phyloP scores from a whole-genome alignment of 2,329 filamentous ascomycete species.

The Fusarium compactum region DNA sequence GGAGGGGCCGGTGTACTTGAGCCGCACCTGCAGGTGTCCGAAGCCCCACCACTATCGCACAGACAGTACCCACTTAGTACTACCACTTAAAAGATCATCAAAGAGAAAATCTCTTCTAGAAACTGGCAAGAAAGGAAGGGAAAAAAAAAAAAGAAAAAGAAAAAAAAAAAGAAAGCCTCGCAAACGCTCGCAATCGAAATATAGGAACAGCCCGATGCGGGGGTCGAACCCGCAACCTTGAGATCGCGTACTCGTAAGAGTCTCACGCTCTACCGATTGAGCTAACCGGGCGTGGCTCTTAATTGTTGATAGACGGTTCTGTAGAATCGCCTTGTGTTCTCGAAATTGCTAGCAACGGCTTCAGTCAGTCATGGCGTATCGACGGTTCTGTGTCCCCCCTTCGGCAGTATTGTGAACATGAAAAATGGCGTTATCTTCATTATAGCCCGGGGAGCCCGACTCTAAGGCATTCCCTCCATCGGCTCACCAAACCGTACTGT shows the following conservation, averaged over 20 bases:
- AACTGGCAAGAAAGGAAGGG: not conserved
- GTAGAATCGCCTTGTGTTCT: not conserved
- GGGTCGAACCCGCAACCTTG: constrained; percentile 68
- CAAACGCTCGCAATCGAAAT: constrained; percentile 31
- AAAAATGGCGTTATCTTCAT: constrained; percentile 35
- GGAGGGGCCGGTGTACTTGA: constrained; percentile 26
- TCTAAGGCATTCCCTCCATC: constrained; percentile 13
- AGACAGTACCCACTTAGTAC: constrained; percentile 1
- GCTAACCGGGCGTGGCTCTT: constrained; percentile 30
- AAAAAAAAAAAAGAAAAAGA: too few relatives aligned
- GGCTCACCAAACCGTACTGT: constrained; percentile 35
- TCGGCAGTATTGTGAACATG: not conserved
- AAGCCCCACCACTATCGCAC: constrained; percentile 12
- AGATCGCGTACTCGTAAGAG: constrained; percentile 63
- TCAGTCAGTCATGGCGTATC: not conserved
- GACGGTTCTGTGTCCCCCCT: not conserved
- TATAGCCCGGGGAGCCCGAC: constrained; percentile 38
- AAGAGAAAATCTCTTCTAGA: not conserved
- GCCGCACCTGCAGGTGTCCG: constrained; percentile 11
- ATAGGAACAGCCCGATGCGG: constrained; percentile 56
- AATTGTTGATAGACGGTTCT: constrained; percentile 1
- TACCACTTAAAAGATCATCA: not conserved
- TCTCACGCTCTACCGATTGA: constrained; percentile 72
- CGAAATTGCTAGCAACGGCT: not conserved
- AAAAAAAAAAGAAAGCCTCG: constrained; percentile 33